These are phyloP conservation scores for Schizosaccharomyces versatilis DNA, from an alignment of 1,139 yeast species.

Conservation along the genomic window DNA sequence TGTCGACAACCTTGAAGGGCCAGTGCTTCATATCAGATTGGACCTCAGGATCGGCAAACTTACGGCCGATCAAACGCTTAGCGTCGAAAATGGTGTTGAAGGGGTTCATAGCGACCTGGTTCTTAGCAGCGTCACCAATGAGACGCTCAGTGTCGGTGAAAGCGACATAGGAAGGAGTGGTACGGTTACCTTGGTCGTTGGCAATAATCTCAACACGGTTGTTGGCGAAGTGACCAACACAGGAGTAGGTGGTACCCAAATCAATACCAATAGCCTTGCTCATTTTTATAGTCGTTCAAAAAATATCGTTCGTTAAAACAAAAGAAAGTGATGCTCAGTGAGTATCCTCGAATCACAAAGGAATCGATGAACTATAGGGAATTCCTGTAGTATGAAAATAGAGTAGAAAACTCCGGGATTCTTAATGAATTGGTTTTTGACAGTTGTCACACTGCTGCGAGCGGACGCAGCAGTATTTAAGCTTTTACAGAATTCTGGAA, in stretches of 20 bases:
- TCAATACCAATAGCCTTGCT: slow-evolving; percentile 37
- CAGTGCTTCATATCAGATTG: slow-evolving; percentile 85
- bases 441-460: too few relatives aligned
- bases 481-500: too few relatives aligned
- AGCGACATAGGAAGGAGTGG: slow-evolving; percentile 92
- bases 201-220: slow-evolving; percentile 85
- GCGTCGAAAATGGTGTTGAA: slow-evolving; percentile 88
- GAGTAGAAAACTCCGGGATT: too few relatives aligned
- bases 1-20: slow-evolving; percentile 84
- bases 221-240: slow-evolving; percentile 57
- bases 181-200: slow-evolving; percentile 88
- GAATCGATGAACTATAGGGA: too few relatives aligned
- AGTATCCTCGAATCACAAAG: too few relatives aligned
- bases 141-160: slow-evolving; percentile 90
- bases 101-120: slow-evolving; percentile 96
- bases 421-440: too few relatives aligned
- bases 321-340: too few relatives aligned
- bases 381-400: too few relatives aligned
- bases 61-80: slow-evolving; percentile 90
- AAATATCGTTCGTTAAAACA: too few relatives aligned
- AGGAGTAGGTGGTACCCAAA: slow-evolving; percentile 78
- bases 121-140: slow-evolving; percentile 96
- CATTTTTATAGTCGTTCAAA: background rate
- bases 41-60: slow-evolving; percentile 66
- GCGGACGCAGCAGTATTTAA: too few relatives aligned